Evolutionary conservation across 2,329 filamentous ascomycete genomes (phyloP).

Genomic region (Diaporthe aspalathi): DNA sequence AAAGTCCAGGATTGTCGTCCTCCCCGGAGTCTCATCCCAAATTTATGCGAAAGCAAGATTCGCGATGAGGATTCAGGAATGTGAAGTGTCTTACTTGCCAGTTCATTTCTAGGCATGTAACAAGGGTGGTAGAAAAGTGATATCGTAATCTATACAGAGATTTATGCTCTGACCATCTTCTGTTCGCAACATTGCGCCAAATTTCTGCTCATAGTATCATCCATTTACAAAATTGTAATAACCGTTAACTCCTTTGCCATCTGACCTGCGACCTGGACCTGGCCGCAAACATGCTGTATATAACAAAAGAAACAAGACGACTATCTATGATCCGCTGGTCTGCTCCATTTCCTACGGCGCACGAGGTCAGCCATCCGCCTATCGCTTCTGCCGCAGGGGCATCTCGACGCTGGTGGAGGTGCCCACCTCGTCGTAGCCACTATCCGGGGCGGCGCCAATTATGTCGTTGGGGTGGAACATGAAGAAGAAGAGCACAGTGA

Average conservation of each 20-base stretch:
- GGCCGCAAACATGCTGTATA: not conserved
- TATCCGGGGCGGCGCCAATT: not conserved
- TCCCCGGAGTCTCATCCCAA: too few relatives aligned
- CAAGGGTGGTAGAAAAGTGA: too few relatives aligned
- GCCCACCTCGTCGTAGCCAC: not conserved
- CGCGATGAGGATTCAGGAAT: too few relatives aligned
- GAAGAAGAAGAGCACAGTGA: conserved; percentile 39
- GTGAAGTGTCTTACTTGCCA: too few relatives aligned
- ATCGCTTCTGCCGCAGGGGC: conserved; percentile 12
- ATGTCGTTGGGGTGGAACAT: conserved; percentile 36
- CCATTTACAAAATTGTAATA: not conserved
- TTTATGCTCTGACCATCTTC: not conserved
- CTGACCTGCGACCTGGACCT: not conserved
- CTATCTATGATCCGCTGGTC: not conserved
- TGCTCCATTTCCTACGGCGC: not conserved
- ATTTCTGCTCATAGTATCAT: not conserved
- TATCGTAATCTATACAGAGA: not conserved
- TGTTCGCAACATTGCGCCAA: not conserved
- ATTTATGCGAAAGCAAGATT: too few relatives aligned
- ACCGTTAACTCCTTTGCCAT: not conserved
- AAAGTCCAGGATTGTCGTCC: too few relatives aligned
- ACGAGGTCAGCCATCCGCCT: not conserved
- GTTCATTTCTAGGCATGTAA: too few relatives aligned
- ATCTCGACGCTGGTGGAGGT: conserved; percentile 25
- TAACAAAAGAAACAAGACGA: not conserved